A percentile compares a stretch with the other conserved stretches of the same genome.
These are phyloP conservation scores for Acanthamoeba healyi DNA, from an alignment of 208 protist genomes.

Conservation along the genomic window DNA sequence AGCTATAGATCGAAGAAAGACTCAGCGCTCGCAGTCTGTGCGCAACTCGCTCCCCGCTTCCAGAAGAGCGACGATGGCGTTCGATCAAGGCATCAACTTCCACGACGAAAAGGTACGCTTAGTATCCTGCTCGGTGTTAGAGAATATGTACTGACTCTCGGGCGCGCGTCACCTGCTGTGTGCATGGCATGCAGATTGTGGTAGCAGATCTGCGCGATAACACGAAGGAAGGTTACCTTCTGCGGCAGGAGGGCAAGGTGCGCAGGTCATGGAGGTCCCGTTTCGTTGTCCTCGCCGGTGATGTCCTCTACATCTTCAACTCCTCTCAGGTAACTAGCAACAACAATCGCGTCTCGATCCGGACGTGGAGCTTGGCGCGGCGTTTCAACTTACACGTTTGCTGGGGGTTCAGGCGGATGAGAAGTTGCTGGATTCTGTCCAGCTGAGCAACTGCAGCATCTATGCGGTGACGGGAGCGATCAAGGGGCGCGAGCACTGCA, in stretches of 20 bases:
- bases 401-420: conserved; percentile 10
- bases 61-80: neutral
- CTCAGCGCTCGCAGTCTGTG: neutral
- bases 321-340: neutral
- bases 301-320: conserved; percentile 37
- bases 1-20: neutral
- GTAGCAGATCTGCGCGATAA: neutral
- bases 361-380: too few species aligned
- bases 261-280: conserved; percentile 34
- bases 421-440: conserved; percentile 12
- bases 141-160: too few species aligned
- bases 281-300: conserved; percentile 26
- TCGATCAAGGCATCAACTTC: neutral
- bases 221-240: conserved; percentile 29
- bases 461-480: conserved; percentile 25
- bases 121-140: too few species aligned
- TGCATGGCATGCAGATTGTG: neutral
- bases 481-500: conserved; percentile 56
- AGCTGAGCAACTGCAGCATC: conserved; percentile 58
- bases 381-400: too few species aligned
- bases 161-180: neutral
- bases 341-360: neutral
- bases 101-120: neutral
- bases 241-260: conserved; percentile 33
- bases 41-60: neutral